Conservation (phyloP, 2,329 filamentous ascomycete species). For the Septoria petroselini region DNA sequence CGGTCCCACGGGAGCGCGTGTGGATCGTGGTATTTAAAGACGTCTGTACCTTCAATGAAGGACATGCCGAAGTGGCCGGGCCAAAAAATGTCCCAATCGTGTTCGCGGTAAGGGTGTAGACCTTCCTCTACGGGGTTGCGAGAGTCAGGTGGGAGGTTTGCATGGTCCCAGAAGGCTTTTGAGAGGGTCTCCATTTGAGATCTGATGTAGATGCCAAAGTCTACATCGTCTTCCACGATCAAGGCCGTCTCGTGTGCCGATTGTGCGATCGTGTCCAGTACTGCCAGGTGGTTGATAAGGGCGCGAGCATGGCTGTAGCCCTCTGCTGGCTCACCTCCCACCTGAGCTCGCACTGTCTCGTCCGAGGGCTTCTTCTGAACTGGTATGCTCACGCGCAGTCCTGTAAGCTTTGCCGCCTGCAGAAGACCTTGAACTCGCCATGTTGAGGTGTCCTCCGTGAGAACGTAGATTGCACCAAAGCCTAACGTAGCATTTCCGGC, state of each 20-base stretch:
- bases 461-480: conserved; percentile 19
- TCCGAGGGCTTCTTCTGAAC: background rate
- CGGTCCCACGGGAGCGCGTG: conserved; percentile 14
- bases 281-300: conserved; percentile 11
- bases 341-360: background rate
- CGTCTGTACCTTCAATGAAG: background rate
- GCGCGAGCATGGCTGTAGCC: conserved; percentile 8
- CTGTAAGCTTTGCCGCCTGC: conserved; percentile 7
- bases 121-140: background rate
- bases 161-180: conserved; percentile 20
- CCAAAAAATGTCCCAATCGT: conserved; percentile 34
- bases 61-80: conserved; percentile 35
- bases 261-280: conserved; percentile 34
- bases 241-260: conserved; percentile 42
- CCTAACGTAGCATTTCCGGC: conserved; percentile 16
- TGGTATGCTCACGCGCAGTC: conserved; percentile 1
- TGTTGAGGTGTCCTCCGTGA: conserved; percentile 16
- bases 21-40: conserved; percentile 13
- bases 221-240: conserved; percentile 45
- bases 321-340: background rate
- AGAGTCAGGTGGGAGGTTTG: background rate
- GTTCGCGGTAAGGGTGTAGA: conserved; percentile 17
- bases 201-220: conserved; percentile 41
- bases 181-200: conserved; percentile 39
- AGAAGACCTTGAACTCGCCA: conserved; percentile 18